Base-by-base conservation (phyloP, 306 rosid genomes). In the Glycine tomentella region DNA sequence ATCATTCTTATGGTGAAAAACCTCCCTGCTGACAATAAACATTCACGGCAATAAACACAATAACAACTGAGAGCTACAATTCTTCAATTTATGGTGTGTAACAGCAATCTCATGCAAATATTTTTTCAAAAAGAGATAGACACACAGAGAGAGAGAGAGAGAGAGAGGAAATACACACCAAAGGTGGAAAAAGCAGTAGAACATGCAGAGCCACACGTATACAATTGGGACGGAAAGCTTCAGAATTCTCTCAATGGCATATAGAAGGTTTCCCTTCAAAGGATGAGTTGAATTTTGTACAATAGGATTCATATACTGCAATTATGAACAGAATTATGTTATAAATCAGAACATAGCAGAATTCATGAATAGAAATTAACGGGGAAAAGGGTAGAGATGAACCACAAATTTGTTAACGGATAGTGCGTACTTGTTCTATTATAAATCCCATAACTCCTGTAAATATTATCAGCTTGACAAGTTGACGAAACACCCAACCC, bases 121-220 rank as follows among this genome's bases (percentile, higher is more conserved):
- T 5, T 25, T 3, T 8, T 75, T 56, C 56, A 20, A 16, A 34
- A 80, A 74, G 25, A 38, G 50, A 45, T 15, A 33, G 46, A 20
- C 25, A 20, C 0, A 1, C 25, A 20, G n/a, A n/a, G n/a, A n/a
- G n/a, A n/a, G n/a, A 20, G 25, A 20, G 25, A 20, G 25, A 25
- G 31, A 25, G 68, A 59, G 83, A 63, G 59, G 70, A 45, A 49
- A 62, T 48, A 85, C 92, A 44, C 14, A 95, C 99, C 99, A 95
- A 51, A 95, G 93, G 87, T 95, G 99, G 77, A 95, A 95, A 84
- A 95, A 84, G 87, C 99, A 93, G 87, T 95, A 95, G 90, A 95
- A 95, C 97, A 90, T 91, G 96, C 99, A 95, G 72, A 95, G 97
- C 99, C 99, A 95, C 82, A 95, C 98, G 15, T 95, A 95, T 88